Evolutionary conservation across 2,329 filamentous ascomycete genomes (phyloP), one percentile per base, ranked within the genome.

Genomic region (Phaeoacremonium minimum): DNA sequence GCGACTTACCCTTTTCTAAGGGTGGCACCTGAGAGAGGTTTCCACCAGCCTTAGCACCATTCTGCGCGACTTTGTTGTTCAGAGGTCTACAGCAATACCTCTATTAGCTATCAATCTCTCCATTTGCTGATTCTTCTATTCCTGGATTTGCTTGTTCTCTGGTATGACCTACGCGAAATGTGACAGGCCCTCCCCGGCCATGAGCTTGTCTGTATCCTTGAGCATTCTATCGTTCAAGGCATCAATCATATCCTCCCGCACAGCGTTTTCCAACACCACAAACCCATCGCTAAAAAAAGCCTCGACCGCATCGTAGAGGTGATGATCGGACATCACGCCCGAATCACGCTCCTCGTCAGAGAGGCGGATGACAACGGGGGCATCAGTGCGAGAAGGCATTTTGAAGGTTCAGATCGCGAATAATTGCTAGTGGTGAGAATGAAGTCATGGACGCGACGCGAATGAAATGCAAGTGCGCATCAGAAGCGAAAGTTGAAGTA

Each of bases 221-320:
- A 43, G 46, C 43, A 43, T 50, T 26, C 43, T 47, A 28, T 43
- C 43, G 43, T 46, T 55, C 34, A 49, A 45, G 42, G 35, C 50
- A 44, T 54, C 51, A 32, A 56, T 50, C 32, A 54, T 51, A 32
- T 43, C 46, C 7, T 32, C 39, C 16, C 48, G 40, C 20, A 51
- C 45, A 13, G 49, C 47, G 34, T 51, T 51, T 22, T 50, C 49
- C 19, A 51, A 38, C 4, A 51, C 47, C 9, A 51, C 49, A 11
- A 51, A 33, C 9, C 48, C 49, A 28, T 51, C 47, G 2, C 37
- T 45, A 34, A 51, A 51, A 35, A 51, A 50, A 15, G 47, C 49
- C 22, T 51, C 47, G 14, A 51, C 43, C 14, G 44, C 42, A 17
- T 51, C 47, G 30, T 50, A 51, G 18, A 51, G 45, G 18, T 51